Evolutionary conservation across 1,284 basidiomycete genomes (phyloP).

Genomic region (Moesziomyces globuligerus): DNA sequence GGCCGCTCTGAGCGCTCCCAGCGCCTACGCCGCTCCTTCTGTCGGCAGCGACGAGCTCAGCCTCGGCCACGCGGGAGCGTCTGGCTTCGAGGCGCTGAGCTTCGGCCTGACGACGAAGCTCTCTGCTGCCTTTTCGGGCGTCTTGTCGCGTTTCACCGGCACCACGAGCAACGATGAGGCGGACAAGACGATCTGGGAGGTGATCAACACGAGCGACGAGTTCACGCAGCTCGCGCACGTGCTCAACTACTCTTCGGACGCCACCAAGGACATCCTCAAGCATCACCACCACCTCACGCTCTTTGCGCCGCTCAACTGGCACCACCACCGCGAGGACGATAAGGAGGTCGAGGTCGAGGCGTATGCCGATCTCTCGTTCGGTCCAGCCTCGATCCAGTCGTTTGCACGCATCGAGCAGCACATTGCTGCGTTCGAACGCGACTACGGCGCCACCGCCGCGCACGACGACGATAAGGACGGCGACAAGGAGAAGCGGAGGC

Average conservation of each 20-base stretch:
- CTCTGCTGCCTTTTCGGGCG: conserved; percentile 13
- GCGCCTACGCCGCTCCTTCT: conserved; percentile 22
- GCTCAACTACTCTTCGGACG: conserved; percentile 55
- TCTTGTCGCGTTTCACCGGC: conserved; percentile 11
- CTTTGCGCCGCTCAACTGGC: conserved; percentile 59
- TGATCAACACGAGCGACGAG: conserved; percentile 46
- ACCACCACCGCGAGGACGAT: conserved; percentile 34
- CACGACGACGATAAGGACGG: conserved; percentile 69
- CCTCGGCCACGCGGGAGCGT: conserved; percentile 10
- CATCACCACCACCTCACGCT: conserved; percentile 47
- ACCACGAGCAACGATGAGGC: conserved; percentile 7
- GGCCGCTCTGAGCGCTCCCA: conserved; percentile 11
- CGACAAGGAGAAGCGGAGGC: conserved; percentile 72
- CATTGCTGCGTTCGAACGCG: conserved; percentile 35
- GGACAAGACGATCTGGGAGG: conserved; percentile 51
- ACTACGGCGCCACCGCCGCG: conserved; percentile 11
- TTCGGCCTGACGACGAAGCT: conserved; percentile 33
- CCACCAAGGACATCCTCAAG: conserved; percentile 52
- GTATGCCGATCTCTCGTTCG: conserved; percentile 6
- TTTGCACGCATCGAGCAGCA: conserved; percentile 40
- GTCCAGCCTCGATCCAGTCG: conserved; percentile 30
- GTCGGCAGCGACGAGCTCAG: conserved; percentile 20
- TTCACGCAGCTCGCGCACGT: conserved; percentile 53
- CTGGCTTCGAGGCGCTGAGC: conserved; percentile 22
- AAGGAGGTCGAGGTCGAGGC: conserved; percentile 11